Evolutionary conservation across 441 rosid genomes (phyloP).

Genomic region (Gossypium gossypioides): DNA sequence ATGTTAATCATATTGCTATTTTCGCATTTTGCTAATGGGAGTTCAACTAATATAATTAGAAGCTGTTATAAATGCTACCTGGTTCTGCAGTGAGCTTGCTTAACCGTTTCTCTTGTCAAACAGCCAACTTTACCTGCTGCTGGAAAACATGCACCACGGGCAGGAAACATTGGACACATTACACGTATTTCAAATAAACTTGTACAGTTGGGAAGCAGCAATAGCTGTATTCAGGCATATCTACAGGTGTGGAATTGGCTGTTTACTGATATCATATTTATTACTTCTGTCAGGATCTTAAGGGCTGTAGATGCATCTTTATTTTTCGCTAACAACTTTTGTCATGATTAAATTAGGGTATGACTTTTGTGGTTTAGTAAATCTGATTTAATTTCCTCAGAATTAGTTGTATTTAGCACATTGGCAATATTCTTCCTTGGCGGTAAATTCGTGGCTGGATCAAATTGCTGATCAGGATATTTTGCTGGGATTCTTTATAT

Average conservation of each 20-base stretch:
- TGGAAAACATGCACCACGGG: conserved; percentile 63
- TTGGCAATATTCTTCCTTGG: neutral
- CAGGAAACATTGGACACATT: conserved; percentile 80
- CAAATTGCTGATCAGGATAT: neutral
- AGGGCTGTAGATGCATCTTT: neutral
- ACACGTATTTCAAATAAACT: conserved; percentile 73
- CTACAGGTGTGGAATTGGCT: conserved; percentile 59
- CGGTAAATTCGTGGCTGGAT: neutral
- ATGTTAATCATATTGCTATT: neutral
- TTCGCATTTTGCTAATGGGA: neutral
- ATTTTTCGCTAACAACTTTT: neutral
- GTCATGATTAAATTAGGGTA: neutral
- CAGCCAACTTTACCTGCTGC: conserved; percentile 63
- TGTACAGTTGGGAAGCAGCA: conserved; percentile 60
- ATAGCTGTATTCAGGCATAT: conserved; percentile 41
- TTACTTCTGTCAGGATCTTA: neutral
- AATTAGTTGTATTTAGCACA: neutral
- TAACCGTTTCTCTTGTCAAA: conserved; percentile 20
- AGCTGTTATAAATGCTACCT: conserved; percentile 1
- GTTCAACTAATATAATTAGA: neutral
- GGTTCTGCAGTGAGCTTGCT: conserved; percentile 61
- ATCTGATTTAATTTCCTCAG: neutral
- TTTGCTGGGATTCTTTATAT: neutral
- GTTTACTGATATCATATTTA: neutral
- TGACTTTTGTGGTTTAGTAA: neutral